Conservation (phyloP, 345 rosid species). For the Eucalyptus cladocalyx region DNA sequence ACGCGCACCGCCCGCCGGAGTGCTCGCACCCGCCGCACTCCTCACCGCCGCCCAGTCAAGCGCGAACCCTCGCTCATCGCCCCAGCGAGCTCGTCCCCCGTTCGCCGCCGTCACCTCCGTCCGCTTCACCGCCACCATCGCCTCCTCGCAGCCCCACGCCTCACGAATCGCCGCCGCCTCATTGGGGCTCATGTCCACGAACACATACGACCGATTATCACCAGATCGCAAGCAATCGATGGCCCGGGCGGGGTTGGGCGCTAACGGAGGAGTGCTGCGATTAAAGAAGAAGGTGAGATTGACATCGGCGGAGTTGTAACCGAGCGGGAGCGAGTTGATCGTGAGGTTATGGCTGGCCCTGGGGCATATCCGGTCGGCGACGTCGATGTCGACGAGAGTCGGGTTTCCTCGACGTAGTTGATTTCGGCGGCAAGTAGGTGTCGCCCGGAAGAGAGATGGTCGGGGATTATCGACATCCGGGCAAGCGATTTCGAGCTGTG, state of each 20-base stretch:
- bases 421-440: background rate
- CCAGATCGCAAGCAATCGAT: background rate
- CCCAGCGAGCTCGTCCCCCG: too few species aligned
- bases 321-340: background rate
- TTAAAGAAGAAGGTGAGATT: conserved; percentile 1
- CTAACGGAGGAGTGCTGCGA: background rate
- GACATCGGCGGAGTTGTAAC: background rate
- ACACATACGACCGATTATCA: background rate
- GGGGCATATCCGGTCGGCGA: background rate
- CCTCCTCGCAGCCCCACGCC: too few species aligned
- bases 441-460: background rate
- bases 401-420: background rate
- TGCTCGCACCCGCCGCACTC: too few species aligned
- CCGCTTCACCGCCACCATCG: too few species aligned
- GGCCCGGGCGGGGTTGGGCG: fast-evolving
- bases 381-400: background rate
- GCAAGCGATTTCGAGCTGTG: background rate
- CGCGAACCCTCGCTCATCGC: too few species aligned
- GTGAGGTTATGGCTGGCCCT: conserved; percentile 6
- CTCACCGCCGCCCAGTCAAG: too few species aligned
- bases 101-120: too few species aligned
- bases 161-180: background rate
- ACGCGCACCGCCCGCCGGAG: too few species aligned
- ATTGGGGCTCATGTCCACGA: background rate
- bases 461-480: background rate